These are phyloP conservation scores for Eucalyptus curtisii DNA, from an alignment of 345 rosid genomes.

Conservation along the genomic window DNA sequence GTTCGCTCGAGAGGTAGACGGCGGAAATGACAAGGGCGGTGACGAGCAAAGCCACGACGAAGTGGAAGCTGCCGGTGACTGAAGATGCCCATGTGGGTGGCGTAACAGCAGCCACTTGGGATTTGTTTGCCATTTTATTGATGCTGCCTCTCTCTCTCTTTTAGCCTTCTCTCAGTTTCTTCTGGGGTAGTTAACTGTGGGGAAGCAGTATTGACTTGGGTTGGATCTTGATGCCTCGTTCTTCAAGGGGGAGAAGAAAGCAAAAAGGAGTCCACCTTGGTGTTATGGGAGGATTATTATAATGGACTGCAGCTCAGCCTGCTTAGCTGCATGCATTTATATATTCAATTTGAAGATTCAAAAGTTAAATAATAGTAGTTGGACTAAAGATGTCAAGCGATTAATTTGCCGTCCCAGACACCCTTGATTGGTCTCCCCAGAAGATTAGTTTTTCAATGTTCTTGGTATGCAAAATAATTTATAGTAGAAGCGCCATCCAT, in stretches of 20 bases:
- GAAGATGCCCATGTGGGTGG: neutral
- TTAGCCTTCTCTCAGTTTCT: neutral
- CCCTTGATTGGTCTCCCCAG: neutral
- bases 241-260: neutral
- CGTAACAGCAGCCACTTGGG: neutral
- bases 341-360: neutral
- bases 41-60: conserved; percentile 49
- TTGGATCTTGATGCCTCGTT: neutral
- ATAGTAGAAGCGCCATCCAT: neutral
- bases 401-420: neutral
- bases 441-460: neutral
- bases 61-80: conserved; percentile 45
- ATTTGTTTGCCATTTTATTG: neutral
- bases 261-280: neutral
- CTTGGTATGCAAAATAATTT: neutral
- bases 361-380: neutral
- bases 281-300: neutral
- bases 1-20: conserved; percentile 1
- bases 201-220: neutral
- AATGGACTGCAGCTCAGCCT: neutral
- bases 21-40: conserved; percentile 27
- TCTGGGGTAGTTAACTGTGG: neutral
- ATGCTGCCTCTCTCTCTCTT: neutral
- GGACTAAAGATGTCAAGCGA: neutral
- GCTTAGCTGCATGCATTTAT: neutral